phyloP scores from a whole-genome alignment of 495 filamentous ascomycete species.

The Lophiostoma macrostomum region DNA sequence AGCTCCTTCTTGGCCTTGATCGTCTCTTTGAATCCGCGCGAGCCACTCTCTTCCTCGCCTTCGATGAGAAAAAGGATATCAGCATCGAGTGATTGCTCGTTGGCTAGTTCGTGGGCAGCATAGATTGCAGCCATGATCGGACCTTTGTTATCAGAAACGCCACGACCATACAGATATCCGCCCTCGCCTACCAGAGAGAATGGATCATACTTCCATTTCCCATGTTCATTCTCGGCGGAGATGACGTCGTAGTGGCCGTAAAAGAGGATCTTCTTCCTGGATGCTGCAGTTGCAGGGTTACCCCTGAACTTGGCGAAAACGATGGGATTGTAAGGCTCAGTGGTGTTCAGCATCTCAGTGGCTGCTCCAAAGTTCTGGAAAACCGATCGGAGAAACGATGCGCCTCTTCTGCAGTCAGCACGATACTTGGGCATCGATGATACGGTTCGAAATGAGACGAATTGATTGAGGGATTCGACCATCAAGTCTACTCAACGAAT shows the following conservation, averaged over 20 bases:
- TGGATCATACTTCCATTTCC: constrained; percentile 81
- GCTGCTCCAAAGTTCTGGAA: constrained; percentile 88
- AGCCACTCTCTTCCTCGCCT: constrained; percentile 94
- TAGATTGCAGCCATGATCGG: constrained; percentile 90
- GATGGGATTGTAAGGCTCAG: constrained; percentile 71
- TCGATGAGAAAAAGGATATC: constrained; percentile 94
- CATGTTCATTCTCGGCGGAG: constrained; percentile 71
- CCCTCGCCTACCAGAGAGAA: constrained; percentile 81
- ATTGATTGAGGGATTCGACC: constrained; percentile 74
- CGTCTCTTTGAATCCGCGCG: constrained; percentile 78
- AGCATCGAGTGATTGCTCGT: constrained; percentile 71
- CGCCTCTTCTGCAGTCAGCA: constrained; percentile 88
- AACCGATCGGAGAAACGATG: constrained; percentile 80
- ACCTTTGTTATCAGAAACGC: constrained; percentile 95
- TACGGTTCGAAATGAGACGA: constrained; percentile 86
- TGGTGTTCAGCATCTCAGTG: constrained; percentile 78
- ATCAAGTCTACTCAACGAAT: constrained; percentile 61
- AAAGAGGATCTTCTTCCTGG: constrained; percentile 84
- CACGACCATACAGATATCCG: constrained; percentile 94
- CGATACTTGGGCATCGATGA: constrained; percentile 79
- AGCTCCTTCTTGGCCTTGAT: constrained; percentile 73
- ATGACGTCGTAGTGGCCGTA: constrained; percentile 99
- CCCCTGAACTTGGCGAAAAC: constrained; percentile 85
- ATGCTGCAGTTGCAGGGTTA: constrained; percentile 51
- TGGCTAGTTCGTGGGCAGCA: constrained; percentile 80